These are phyloP conservation scores for Metschnikowia proteae DNA, from an alignment of 805 yeast genomes.

Conservation along the genomic window DNA sequence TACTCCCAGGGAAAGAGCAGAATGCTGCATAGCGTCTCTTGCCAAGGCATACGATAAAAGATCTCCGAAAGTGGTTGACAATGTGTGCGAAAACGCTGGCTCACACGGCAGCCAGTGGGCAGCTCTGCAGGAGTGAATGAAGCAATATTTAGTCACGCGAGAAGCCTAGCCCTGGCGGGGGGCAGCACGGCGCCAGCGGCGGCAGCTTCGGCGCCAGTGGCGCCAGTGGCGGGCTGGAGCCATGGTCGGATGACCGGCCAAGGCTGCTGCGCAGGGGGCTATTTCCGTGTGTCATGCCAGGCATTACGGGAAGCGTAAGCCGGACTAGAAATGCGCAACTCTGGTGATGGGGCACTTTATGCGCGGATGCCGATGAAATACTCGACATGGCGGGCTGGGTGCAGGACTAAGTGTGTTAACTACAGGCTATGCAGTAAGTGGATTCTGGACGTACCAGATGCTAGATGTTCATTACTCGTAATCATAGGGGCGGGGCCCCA, in stretches of 20 bases:
- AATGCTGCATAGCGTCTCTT: too few species aligned
- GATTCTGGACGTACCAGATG: neutral
- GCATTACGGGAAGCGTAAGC: neutral
- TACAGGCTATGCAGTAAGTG: neutral
- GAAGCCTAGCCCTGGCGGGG: too few species aligned
- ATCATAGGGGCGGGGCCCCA: neutral
- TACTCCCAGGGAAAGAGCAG: too few species aligned
- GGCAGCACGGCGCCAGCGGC: too few species aligned
- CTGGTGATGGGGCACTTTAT: neutral
- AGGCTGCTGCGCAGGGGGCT: neutral
- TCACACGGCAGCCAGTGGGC: too few species aligned
- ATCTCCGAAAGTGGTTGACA: too few species aligned
- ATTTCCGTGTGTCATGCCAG: neutral
- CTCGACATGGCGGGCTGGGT: neutral
- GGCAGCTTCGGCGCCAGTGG: too few species aligned
- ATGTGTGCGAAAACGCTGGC: too few species aligned
- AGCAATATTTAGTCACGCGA: too few species aligned
- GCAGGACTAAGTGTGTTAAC: neutral
- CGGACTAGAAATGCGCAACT: neutral
- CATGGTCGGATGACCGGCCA: neutral
- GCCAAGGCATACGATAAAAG: too few species aligned
- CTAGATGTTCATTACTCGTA: constrained; percentile 4
- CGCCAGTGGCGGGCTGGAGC: too few species aligned
- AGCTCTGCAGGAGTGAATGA: too few species aligned
- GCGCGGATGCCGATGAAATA: neutral